Base-by-base conservation (phyloP, 1,139 yeast genomes). In the Entelexis paramagnoliae region DNA sequence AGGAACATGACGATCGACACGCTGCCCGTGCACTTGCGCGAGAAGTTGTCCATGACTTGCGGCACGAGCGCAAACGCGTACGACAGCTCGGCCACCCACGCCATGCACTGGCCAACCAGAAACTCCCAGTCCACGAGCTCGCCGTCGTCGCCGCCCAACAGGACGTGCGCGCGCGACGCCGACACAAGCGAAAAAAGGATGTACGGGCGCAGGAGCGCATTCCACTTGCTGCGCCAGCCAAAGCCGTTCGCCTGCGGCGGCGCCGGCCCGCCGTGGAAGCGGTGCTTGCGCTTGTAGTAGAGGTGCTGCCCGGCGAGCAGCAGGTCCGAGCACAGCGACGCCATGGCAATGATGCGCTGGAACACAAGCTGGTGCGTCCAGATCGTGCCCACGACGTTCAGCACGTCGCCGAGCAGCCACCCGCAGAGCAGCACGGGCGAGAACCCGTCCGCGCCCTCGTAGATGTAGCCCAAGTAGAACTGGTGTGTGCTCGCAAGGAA, bases 61-160 rank as follows among this genome's bases (percentile, higher is more conserved):
- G 96, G 96, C 47, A 87, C 71, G 56, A 95, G 73, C 1, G 95
- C 85, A 11, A 78, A 67, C 50, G 85, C 75, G 64, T 88, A 88
- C 17, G 85, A 78, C 3, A 69, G 60, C 1, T 95, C 85, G 60
- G 94, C 86, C 6, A 75, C 64, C 95, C 96, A 89, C 0, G 95
- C 89, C 53, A 83, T 71, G 1, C 76, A 53, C n/a, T 73, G 67
- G 0, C 93, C 95, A 29, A 72, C 47, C 4, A 58, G 36, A 26
- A 51, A 58, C 47, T 50, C 46, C 50, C 55, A 14, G 58, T 55
- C 52, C 55, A 50, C 45, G 46, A 51, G 35, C 52, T 36, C 50
- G 46, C 44, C 54, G 48, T 39, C 41, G 30, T 6, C 45, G 19
- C 19, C 36, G 36, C 29, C 46, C 6, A 13, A n/a, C 17, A n/a